Percentiles rank a stretch among this genome's conserved stretches.
phyloP scores from a whole-genome alignment of 2,329 filamentous ascomycete species.

The Cladophialophora yegresii region DNA sequence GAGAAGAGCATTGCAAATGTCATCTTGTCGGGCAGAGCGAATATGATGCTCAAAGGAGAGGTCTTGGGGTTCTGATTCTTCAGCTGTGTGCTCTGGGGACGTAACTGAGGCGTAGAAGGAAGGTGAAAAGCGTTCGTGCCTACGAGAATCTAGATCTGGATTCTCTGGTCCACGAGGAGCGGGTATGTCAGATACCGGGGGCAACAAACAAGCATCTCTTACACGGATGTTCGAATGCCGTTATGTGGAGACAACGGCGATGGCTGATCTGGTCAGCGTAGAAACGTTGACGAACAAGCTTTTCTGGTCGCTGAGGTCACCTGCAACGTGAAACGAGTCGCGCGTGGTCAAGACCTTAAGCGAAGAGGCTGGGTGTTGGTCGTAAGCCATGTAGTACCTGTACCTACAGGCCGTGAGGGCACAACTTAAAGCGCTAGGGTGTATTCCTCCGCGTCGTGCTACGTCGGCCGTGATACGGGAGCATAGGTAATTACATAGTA shows the following conservation, averaged over 20 bases:
- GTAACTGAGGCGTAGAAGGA: neutral
- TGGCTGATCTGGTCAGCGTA: neutral
- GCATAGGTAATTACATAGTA: too few relatives aligned
- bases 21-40: slow-evolving; percentile 45
- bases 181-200: neutral
- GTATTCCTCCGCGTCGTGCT: neutral
- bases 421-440: neutral
- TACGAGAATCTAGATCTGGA: neutral
- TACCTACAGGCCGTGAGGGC: neutral
- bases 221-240: neutral
- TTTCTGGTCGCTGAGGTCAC: neutral
- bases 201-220: neutral
- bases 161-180: neutral
- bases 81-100: neutral
- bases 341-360: neutral
- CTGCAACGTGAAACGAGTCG: neutral
- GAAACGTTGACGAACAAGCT: neutral
- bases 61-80: slow-evolving; percentile 39
- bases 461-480: neutral
- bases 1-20: slow-evolving; percentile 51
- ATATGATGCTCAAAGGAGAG: slow-evolving; percentile 52
- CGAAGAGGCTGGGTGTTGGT: neutral
- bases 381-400: neutral
- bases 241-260: neutral
- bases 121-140: neutral